A percentile compares a stretch with the other conserved stretches of the same genome.
Evolutionary conservation across 1,284 basidiomycete genomes (phyloP).

Genomic region (Crocinoboletus sp.): DNA sequence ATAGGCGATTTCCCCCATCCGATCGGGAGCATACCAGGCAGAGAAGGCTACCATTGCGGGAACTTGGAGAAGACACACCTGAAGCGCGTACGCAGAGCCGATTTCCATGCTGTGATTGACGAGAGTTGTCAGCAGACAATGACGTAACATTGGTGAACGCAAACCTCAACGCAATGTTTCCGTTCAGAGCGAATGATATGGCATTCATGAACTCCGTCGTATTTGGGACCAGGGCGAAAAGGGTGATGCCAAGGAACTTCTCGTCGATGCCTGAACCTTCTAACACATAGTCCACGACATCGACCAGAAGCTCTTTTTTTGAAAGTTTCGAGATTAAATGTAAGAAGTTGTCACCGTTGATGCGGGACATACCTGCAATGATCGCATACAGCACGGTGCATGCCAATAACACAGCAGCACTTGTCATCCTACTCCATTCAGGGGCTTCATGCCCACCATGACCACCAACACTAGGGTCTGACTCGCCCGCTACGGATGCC

Average conservation of each 20-base stretch:
- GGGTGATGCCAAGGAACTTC: slow-evolving; percentile 95
- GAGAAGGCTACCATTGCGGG: slow-evolving; percentile 99
- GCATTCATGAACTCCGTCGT: slow-evolving; percentile 99
- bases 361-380: slow-evolving; percentile 75
- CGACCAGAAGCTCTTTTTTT: slow-evolving; percentile 94
- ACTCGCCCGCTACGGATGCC: slow-evolving; percentile 28
- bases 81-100: slow-evolving; percentile 96
- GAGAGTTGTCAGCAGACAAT: slow-evolving; percentile 5
- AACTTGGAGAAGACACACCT: slow-evolving; percentile 97
- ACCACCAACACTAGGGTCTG: slow-evolving; percentile 46
- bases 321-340: not conserved
- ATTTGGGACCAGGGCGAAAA: slow-evolving; percentile 98
- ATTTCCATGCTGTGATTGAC: slow-evolving; percentile 88
- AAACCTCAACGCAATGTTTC: slow-evolving; percentile 94
- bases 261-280: slow-evolving; percentile 94
- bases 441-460: slow-evolving; percentile 93
- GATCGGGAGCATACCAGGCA: slow-evolving; percentile 83
- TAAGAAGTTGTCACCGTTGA: not conserved
- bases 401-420: slow-evolving; percentile 80
- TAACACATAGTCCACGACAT: slow-evolving; percentile 94
- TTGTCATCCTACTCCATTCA: slow-evolving; percentile 86
- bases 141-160: slow-evolving; percentile 17
- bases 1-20: slow-evolving; percentile 78
- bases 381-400: slow-evolving; percentile 95
- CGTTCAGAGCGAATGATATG: slow-evolving; percentile 97